These are phyloP conservation scores for Coemansia sp. DNA, from an alignment of 371 early-diverging fungal species.

Conservation along the genomic window DNA sequence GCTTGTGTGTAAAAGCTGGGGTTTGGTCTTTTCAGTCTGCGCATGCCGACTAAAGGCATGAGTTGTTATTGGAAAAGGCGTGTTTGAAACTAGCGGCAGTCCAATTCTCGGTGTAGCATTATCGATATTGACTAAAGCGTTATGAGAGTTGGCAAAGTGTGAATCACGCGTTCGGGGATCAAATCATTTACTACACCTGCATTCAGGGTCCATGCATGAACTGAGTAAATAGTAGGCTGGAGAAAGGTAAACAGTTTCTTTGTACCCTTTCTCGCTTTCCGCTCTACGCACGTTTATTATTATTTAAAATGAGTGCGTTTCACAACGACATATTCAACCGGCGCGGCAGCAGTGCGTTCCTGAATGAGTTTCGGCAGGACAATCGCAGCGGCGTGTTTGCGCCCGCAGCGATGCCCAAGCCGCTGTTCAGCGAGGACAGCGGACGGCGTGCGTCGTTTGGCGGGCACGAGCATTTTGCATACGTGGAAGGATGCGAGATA, in stretches of 20 bases:
- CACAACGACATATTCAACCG: constrained; percentile 49
- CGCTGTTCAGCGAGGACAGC: constrained; percentile 23
- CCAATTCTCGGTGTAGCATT: too few species aligned
- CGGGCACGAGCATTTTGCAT: constrained; percentile 29
- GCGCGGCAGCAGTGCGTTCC: constrained; percentile 30
- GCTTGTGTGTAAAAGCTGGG: too few species aligned
- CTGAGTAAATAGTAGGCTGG: not conserved
- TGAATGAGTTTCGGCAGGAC: constrained; percentile 34
- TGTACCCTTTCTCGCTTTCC: not conserved
- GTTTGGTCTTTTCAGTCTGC: too few species aligned
- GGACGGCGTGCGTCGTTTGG: constrained; percentile 19
- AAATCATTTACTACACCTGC: not conserved
- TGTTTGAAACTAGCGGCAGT: too few species aligned
- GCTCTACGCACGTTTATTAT: not conserved
- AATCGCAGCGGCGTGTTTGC: constrained; percentile 38
- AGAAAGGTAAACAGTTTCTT: constrained; percentile 1
- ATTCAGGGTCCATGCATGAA: not conserved
- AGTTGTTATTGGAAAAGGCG: too few species aligned
- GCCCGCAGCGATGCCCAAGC: constrained; percentile 39
- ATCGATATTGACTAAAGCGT: too few species aligned
- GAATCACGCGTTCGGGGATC: not conserved
- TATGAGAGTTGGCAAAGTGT: too few species aligned
- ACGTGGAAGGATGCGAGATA: constrained; percentile 41
- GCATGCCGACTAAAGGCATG: too few species aligned
- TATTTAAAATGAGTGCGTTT: constrained; percentile 36